Base-by-base conservation (phyloP, 2,329 filamentous ascomycete species). In the Alternaria alternata region DNA sequence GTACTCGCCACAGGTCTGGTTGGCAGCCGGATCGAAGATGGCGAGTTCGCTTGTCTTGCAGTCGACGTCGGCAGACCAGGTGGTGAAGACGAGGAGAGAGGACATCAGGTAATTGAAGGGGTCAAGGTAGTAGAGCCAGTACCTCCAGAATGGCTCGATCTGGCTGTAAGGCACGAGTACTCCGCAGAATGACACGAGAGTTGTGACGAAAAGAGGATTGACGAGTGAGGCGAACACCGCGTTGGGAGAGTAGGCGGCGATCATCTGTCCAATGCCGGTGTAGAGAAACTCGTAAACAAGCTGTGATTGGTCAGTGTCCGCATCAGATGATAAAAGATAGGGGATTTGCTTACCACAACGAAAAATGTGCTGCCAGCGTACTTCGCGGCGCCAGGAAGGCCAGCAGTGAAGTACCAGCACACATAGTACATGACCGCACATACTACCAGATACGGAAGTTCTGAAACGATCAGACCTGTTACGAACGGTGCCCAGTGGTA, bases 401-500 rank as follows among this genome's bases (percentile, higher is more conserved):
- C 68, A 16, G 28, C 28, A 30, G 28, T 30, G 5, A 30, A 30
- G 28, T 30, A 91, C 81, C 87, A 90, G 73, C 82, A 85, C 3
- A 85, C 82, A 70, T 82, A 92, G 65, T 88, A 85, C 11, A 91
- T 70, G n/a, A 90, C 75, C 4, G 83, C 87, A 4, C 86, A 85
- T 7, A 91, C 57, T 41, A 87, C 80, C 58, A 86, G 81, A 78
- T 83, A 92, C 0, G 89, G 89, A 1, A 91, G 81, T 72, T 93
- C 90, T 47, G 89, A 88, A 1, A 90, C 57, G 55, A 92, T 86
- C 69, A 90, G 89, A 66, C 87, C 85, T 3, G 89, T 79, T 71
- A 92, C 84, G 75, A 93, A 92, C 0, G 84, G 87, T 65, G 86
- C 83, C 90, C 90, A 92, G 0, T 86, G 89, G 78, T 92, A 93